phyloP scores from a whole-genome alignment of 192 early-diverging fungal species.

The Powellomyces hirtus region DNA sequence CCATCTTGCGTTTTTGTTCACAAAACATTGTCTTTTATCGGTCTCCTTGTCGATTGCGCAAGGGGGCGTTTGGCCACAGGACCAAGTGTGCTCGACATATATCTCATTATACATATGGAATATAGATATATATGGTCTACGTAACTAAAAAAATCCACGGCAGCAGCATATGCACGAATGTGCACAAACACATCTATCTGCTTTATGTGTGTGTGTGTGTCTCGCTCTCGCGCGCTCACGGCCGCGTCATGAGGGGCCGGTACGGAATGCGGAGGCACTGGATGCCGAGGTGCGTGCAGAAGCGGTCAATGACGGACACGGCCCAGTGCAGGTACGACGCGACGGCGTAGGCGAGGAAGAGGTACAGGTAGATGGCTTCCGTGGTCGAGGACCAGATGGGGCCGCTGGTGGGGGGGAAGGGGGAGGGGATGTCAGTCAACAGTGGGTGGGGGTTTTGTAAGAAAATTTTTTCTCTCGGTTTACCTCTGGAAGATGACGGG shows the following conservation, averaged over 20 bases:
- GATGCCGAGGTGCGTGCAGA: conserved; percentile 84
- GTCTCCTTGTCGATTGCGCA: neutral
- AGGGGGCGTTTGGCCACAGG: neutral
- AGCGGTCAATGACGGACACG: conserved; percentile 78
- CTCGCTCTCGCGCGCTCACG: neutral
- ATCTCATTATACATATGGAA: neutral
- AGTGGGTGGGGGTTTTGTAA: neutral
- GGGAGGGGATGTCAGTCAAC: neutral
- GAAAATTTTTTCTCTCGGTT: neutral
- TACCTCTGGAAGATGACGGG: conserved; percentile 56
- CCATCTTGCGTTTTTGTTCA: neutral
- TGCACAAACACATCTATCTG: neutral
- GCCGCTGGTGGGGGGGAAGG: conserved; percentile 33
- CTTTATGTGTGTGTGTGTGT: neutral
- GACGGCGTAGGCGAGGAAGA: conserved; percentile 68
- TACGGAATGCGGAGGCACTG: conserved; percentile 75
- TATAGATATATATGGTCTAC: neutral
- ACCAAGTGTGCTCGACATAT: neutral
- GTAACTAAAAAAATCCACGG: too few species aligned
- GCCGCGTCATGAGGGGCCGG: conserved; percentile 15
- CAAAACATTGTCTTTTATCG: too few species aligned
- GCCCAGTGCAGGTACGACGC: conserved; percentile 86
- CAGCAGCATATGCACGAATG: too few species aligned
- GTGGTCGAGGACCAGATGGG: conserved; percentile 65
- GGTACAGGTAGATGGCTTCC: conserved; percentile 70